These are phyloP conservation scores for Lolium perenne DNA, from an alignment of 176 grass and related monocot species.

Conservation along the genomic window DNA sequence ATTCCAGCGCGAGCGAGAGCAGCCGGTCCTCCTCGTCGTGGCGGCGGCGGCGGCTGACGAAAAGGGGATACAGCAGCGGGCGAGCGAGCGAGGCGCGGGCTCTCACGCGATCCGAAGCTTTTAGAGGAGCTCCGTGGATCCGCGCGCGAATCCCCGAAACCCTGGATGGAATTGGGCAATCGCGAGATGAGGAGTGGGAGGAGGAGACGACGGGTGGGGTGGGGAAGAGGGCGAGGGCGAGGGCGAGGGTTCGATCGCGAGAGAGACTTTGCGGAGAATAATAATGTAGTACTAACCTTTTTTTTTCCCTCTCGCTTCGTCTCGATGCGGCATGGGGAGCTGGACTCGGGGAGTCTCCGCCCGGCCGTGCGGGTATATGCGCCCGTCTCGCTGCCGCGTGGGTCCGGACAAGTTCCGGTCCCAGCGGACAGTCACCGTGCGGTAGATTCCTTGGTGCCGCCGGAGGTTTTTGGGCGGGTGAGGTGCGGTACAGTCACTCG, in stretches of 20 bases:
- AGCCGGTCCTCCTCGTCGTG: background rate
- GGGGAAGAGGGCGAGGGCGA: background rate
- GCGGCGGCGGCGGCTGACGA: background rate
- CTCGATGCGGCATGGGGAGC: conserved; percentile 65
- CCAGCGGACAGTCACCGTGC: too few relatives aligned
- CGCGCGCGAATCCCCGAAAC: conserved; percentile 31
- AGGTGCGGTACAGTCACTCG: conserved; percentile 2
- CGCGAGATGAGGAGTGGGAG: conserved; percentile 54
- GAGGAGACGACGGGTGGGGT: conserved; percentile 13
- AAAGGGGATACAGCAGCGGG: background rate
- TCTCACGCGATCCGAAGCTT: conserved; percentile 43
- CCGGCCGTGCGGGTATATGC: conserved; percentile 44
- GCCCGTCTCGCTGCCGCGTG: background rate
- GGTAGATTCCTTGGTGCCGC: background rate
- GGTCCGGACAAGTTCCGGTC: background rate
- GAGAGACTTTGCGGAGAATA: conserved; percentile 61
- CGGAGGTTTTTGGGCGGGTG: background rate
- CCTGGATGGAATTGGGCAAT: conserved; percentile 56
- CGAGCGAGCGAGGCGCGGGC: background rate
- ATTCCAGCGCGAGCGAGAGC: background rate
- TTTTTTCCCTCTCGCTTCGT: conserved; percentile 25
- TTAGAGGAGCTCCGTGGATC: conserved; percentile 40
- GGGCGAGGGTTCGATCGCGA: conserved; percentile 65
- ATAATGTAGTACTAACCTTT: conserved; percentile 37
- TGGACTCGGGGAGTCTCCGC: conserved; percentile 33